phyloP scores from a whole-genome alignment of 2,329 filamentous ascomycete genomes.

The Exophiala viscosa region DNA sequence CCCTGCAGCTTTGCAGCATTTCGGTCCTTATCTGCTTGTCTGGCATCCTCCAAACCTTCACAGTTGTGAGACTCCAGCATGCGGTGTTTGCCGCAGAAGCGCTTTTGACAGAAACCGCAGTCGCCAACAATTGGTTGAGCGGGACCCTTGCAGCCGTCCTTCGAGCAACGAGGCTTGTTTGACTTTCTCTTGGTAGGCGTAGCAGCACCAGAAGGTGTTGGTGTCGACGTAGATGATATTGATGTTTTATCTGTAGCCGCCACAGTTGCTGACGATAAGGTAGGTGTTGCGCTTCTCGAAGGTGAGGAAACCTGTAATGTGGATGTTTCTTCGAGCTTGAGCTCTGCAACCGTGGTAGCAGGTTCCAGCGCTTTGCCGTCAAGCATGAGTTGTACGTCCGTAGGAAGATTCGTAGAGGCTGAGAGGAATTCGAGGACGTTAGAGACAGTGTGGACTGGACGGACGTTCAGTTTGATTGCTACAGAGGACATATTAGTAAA shows the following conservation, averaged over 20 bases:
- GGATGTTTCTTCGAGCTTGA: constrained; percentile 25
- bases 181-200: constrained; percentile 39
- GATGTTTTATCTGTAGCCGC: constrained; percentile 48
- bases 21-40: constrained; percentile 91
- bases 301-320: constrained; percentile 38
- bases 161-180: constrained; percentile 70
- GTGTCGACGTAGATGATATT: constrained; percentile 33
- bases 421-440: constrained; percentile 57
- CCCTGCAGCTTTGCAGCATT: constrained; percentile 90
- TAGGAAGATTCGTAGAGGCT: constrained; percentile 52
- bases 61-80: constrained; percentile 94
- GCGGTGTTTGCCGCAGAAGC: constrained; percentile 93
- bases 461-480: constrained; percentile 58
- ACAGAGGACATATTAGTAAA: constrained; percentile 17
- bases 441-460: constrained; percentile 51
- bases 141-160: constrained; percentile 81
- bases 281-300: constrained; percentile 29
- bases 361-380: constrained; percentile 54
- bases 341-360: constrained; percentile 28
- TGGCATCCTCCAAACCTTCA: constrained; percentile 89
- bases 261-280: constrained; percentile 49
- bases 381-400: constrained; percentile 54
- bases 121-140: constrained; percentile 94
- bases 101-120: constrained; percentile 89
- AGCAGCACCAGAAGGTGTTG: constrained; percentile 45